These are phyloP conservation scores for Oryza glumipatula DNA, from an alignment of 176 grass and related monocot species.

Conservation along the genomic window DNA sequence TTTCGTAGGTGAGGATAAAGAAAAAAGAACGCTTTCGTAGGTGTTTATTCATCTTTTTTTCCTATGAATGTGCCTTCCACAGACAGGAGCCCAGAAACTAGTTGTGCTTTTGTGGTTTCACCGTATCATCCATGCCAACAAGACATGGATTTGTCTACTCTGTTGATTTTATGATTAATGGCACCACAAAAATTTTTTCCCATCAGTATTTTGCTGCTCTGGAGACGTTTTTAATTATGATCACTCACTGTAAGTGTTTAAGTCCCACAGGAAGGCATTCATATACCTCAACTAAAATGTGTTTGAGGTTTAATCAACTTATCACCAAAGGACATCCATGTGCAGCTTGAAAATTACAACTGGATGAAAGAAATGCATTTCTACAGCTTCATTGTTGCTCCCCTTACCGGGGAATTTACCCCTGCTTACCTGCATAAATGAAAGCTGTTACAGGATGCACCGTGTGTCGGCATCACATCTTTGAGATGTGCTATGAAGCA, in stretches of 20 bases:
- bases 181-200: background rate
- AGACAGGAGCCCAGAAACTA: background rate
- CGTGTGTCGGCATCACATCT: background rate
- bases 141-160: background rate
- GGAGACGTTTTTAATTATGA: background rate
- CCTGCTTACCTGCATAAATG: too few species aligned
- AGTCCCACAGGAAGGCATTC: background rate
- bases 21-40: conserved; percentile 49
- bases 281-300: background rate
- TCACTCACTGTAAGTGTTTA: too few species aligned
- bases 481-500: background rate
- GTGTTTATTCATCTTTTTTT: background rate
- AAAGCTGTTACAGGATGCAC: too few species aligned
- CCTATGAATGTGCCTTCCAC: background rate
- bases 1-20: conserved; percentile 39
- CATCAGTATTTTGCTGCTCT: background rate
- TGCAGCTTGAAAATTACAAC: too few species aligned
- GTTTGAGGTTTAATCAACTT: background rate
- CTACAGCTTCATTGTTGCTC: too few species aligned
- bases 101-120: conserved; percentile 10
- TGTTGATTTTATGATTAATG: background rate
- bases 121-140: conserved; percentile 8
- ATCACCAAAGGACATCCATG: background rate
- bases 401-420: too few species aligned
- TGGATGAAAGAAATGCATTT: too few species aligned